These are phyloP conservation scores for Singerocomus inundabilis DNA, from an alignment of 1,284 basidiomycete species.

Conservation along the genomic window DNA sequence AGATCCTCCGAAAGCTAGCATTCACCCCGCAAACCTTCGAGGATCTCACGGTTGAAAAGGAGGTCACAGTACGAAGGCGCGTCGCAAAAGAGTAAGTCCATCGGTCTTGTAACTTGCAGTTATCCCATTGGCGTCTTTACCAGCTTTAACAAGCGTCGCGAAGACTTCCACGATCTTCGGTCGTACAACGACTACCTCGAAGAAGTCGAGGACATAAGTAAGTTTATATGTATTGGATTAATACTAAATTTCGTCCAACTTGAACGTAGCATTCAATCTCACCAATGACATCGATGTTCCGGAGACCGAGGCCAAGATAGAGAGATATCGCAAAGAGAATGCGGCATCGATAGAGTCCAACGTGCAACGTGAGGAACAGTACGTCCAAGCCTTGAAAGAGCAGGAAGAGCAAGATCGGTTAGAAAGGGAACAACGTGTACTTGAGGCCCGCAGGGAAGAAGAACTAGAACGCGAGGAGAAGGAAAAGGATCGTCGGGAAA, in stretches of 20 bases:
- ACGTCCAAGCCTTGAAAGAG: slow-evolving; percentile 65
- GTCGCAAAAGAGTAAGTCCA: slow-evolving; percentile 75
- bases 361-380: slow-evolving; percentile 72
- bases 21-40: slow-evolving; percentile 98
- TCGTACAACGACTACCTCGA: slow-evolving; percentile 97
- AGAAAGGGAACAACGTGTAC: slow-evolving; percentile 71
- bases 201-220: slow-evolving; percentile 93
- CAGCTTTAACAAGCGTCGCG: slow-evolving; percentile 90
- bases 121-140: neutral
- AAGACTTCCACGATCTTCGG: slow-evolving; percentile 83
- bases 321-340: slow-evolving; percentile 78
- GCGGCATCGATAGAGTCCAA: slow-evolving; percentile 79
- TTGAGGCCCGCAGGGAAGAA: slow-evolving; percentile 65
- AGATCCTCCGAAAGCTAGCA: slow-evolving; percentile 88
- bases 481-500: slow-evolving; percentile 69
- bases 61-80: slow-evolving; percentile 85
- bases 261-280: slow-evolving; percentile 82
- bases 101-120: neutral
- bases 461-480: slow-evolving; percentile 76
- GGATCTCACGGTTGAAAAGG: slow-evolving; percentile 94
- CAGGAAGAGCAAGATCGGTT: slow-evolving; percentile 71
- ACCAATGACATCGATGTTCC: slow-evolving; percentile 89
- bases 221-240: slow-evolving; percentile 30
- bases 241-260: slow-evolving; percentile 5
- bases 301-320: slow-evolving; percentile 83